Conservation (phyloP, 129 eudicot genomes). For the Kitagawia praeruptora region DNA sequence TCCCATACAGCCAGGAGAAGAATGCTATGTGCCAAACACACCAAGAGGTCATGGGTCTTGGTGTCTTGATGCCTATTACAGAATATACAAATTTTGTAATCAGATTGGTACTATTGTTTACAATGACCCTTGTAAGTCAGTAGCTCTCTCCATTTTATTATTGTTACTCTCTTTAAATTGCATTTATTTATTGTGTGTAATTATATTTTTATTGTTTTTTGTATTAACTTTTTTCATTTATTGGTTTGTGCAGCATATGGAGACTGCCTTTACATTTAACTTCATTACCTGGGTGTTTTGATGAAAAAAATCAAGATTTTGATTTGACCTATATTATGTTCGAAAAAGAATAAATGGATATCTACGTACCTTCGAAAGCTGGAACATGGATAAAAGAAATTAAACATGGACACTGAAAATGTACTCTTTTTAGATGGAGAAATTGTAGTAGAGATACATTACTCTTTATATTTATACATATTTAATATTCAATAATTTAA, state of each 20-base stretch:
- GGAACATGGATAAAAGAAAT: no score
- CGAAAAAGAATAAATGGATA: no score
- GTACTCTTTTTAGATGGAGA: no score
- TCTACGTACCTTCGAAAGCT: no score
- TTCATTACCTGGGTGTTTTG: not conserved
- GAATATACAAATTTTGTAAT: not conserved
- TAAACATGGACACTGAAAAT: no score
- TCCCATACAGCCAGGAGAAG: not conserved
- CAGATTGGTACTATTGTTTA: not conserved
- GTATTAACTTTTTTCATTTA: not conserved
- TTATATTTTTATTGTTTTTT: not conserved
- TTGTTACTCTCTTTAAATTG: not conserved
- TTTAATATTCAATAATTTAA: no score
- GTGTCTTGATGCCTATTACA: not conserved
- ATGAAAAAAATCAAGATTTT: not conserved
- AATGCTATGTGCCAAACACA: not conserved
- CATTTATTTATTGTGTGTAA: not conserved
- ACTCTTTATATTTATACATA: no score
- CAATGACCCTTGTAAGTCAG: not conserved
- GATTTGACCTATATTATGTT: no score
- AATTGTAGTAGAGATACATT: no score
- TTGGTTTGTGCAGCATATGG: not conserved
- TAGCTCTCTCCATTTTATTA: not conserved
- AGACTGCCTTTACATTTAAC: conserved; percentile 4
- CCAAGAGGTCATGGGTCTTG: not conserved